Evolutionary conservation across 805 yeast genomes (phyloP).

Genomic region (Yamadazyma akitaensis): DNA sequence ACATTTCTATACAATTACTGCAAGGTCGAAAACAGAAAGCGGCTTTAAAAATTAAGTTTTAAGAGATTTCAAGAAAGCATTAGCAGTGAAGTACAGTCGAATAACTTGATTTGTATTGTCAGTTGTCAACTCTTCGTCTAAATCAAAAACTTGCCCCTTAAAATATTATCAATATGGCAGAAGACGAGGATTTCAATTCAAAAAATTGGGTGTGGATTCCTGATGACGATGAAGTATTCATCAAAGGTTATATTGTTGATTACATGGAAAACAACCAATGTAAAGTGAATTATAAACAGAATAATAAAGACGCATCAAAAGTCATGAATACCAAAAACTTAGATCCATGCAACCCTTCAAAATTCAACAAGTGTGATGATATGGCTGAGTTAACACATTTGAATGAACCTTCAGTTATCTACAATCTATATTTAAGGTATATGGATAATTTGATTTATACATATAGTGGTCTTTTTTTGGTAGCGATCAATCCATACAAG

Average conservation of each 20-base stretch:
- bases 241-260: constrained; percentile 57
- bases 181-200: constrained; percentile 33
- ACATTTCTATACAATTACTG: not conserved
- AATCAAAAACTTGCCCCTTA: not conserved
- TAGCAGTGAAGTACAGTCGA: too few relatives aligned
- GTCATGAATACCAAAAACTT: constrained; percentile 41
- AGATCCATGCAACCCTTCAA: constrained; percentile 80
- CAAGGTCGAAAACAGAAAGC: too few relatives aligned
- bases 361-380: constrained; percentile 86
- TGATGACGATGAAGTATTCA: constrained; percentile 51
- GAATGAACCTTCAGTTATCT: constrained; percentile 93
- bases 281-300: constrained; percentile 33
- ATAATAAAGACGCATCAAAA: constrained; percentile 41
- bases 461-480: constrained; percentile 90
- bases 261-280: constrained; percentile 33
- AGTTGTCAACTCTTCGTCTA: not conserved
- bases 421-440: constrained; percentile 78
- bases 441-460: constrained; percentile 80
- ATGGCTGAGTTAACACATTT: constrained; percentile 94
- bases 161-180: constrained; percentile 8
- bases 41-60: too few relatives aligned
- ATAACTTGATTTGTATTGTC: not conserved
- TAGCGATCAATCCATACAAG: constrained; percentile 91
- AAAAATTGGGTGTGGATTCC: constrained; percentile 80
- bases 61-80: too few relatives aligned